Evolutionary conservation across 352 stramenopile species (phyloP), one percentile per base, ranked within the genome.

Genomic region (Bremia lactucae): DNA sequence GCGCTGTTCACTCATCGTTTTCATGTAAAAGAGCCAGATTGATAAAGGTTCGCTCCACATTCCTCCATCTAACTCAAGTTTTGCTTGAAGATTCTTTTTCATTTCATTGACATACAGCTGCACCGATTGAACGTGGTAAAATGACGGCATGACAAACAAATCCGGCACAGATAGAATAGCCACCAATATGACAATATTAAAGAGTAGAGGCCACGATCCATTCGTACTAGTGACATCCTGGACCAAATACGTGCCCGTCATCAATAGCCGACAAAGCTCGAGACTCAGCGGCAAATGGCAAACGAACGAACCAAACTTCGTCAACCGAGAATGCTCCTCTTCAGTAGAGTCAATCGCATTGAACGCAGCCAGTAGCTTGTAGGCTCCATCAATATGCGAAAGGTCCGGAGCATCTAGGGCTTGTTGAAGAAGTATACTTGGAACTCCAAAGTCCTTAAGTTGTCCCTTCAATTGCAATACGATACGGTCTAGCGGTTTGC

Each of bases 401-500:
- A 87, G 45, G 22, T 88, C 59, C 0, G 79, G 79, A 0, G 69
- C 70, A 37, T 87, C 71, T 41, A 92, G 42, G 1, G 79, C 75
- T 42, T 88, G 65, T 25, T 46, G 53, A 14, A 92, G 56, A 33
- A 92, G 61, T 10, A 53, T 62, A 56, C 74, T 87, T 0, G 79
- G 79, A 4, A 75, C 68, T 3, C 72, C 77, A 55, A 86, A 87
- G 28, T 84, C 48, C 4, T 73, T 60, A 34, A 93, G 42, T 19
- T 76, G 77, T 18, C 68, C 72, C 42, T 89, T 89, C 16, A 93
- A 40, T 28, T 84, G 73, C 28, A 93, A 38, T 19, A 93, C 68
- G 13, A 87, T 84, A 2, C 80, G 74, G 25, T 90, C 76, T 13
- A 93, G 58, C 1, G 80, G 77, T 52, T 87, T 93, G 22, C 80